Evolutionary conservation across 139 green algal species (phyloP), one percentile per base, ranked within the genome.

Genomic region (Chlamydomonas schloesseri): DNA sequence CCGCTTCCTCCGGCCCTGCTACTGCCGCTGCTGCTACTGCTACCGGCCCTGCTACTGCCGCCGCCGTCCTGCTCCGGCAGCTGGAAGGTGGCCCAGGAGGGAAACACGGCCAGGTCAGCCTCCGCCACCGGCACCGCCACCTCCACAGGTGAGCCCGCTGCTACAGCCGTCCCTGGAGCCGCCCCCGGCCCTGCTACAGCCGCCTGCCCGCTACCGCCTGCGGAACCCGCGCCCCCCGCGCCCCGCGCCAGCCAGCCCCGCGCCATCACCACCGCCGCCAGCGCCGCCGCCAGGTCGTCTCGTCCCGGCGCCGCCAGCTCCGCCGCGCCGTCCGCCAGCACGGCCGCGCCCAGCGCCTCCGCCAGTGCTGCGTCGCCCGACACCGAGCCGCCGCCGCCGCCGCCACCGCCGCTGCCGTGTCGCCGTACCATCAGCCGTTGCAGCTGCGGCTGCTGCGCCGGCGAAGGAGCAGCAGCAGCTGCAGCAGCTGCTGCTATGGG

Each of bases 241-340:
- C 55, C 55, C 2, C 55, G 55, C 11, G 75, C 75, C 60, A 82
- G 60, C 75, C 57, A 71, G 75, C 58, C 46, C 23, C 75, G 75
- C n/a, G 23, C 57, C 11, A 42, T 58, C 13, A 71, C 75, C 34
- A 82, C 24, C 57, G 75, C 75, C 36, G 20, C 24, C 36, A 72
- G 34, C 75, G 75, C 75, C 58, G 36, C 57, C 33, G 17, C 34
- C 58, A 71, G 29, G 1, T 58, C 75, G 29, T 82, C 75, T 1
- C 75, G 58, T 10, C 75, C 77, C 20, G 60, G 55, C 21, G 75
- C 75, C 9, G 31, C 8, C 37, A 83, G 77, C 29, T 18, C 60
- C 77, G 73, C 77, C 28, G 23, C 24, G 36, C 77, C 77, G 14
- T 73, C 77, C 36, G 60, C 37, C 77, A 83, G 11, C 62, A 83